Percentiles rank a stretch among this genome's conserved stretches.
These are phyloP conservation scores for Russula sp. DNA, from an alignment of 768 basidiomycete species.

Conservation along the genomic window DNA sequence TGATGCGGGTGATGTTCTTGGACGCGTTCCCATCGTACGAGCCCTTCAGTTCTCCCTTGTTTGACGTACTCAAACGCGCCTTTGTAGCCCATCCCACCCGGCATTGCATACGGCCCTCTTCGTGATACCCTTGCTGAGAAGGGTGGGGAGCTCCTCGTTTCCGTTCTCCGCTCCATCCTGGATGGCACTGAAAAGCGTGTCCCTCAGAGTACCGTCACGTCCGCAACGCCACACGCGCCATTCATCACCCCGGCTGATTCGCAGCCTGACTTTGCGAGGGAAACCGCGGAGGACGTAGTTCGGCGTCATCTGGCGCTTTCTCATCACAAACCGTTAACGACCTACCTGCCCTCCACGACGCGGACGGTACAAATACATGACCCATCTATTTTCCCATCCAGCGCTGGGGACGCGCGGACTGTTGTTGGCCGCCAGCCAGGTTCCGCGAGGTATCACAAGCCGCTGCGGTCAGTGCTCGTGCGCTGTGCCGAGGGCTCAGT, in stretches of 20 bases:
- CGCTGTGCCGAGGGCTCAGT: slow-evolving; percentile 48
- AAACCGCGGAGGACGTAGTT: slow-evolving; percentile 50
- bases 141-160: slow-evolving; percentile 68
- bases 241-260: slow-evolving; percentile 49
- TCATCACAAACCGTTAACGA: slow-evolving; percentile 45
- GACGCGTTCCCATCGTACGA: slow-evolving; percentile 42
- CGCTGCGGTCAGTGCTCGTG: slow-evolving; percentile 38
- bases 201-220: not conserved
- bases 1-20: slow-evolving; percentile 74
- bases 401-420: not conserved
- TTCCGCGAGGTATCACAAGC: slow-evolving; percentile 37
- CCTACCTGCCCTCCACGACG: slow-evolving; percentile 22
- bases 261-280: slow-evolving; percentile 45
- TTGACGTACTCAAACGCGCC: not conserved
- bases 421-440: slow-evolving; percentile 31
- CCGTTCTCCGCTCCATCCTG: slow-evolving; percentile 58
- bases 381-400: not conserved
- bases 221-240: slow-evolving; percentile 43
- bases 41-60: not conserved
- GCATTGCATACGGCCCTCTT: slow-evolving; percentile 46
- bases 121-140: slow-evolving; percentile 49
- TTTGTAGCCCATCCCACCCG: slow-evolving; percentile 44
- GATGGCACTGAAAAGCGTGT: slow-evolving; percentile 40
- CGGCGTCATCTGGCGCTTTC: slow-evolving; percentile 54
- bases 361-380: slow-evolving; percentile 28